Conservation (phyloP, 2,329 filamentous ascomycete genomes). For the Verticillium alfalfae region DNA sequence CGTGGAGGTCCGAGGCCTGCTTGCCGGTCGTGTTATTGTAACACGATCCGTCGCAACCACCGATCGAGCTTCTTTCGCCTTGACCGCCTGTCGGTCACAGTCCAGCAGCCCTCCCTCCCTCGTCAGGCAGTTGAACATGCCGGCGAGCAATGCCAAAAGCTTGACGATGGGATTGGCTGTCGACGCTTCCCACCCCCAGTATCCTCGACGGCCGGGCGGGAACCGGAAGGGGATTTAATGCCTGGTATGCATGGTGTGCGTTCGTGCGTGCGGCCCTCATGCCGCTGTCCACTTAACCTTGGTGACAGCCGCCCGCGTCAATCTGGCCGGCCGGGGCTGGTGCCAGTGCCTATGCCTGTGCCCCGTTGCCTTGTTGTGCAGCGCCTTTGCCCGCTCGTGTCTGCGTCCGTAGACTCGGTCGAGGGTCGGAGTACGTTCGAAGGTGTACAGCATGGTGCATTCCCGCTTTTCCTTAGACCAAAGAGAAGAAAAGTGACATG, state of each 20-base stretch:
- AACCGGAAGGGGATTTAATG: neutral
- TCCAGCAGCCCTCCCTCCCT: neutral
- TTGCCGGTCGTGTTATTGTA: conserved; percentile 2
- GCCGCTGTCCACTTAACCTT: neutral
- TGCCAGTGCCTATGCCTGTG: neutral
- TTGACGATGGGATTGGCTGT: conserved; percentile 8
- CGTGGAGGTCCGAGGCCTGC: neutral
- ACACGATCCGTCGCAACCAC: conserved; percentile 11
- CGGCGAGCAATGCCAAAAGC: conserved; percentile 3
- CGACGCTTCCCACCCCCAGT: neutral
- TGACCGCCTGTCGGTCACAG: neutral
- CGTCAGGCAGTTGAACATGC: neutral
- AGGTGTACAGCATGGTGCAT: too few relatives aligned
- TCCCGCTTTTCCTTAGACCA: too few relatives aligned
- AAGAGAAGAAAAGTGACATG: too few relatives aligned
- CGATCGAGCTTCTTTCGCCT: neutral
- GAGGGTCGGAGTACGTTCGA: too few relatives aligned
- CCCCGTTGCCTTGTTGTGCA: neutral
- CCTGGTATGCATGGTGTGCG: neutral
- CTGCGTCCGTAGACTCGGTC: neutral
- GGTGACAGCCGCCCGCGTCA: neutral
- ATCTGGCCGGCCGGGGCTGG: neutral
- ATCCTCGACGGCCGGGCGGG: neutral
- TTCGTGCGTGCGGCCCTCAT: neutral
- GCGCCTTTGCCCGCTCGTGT: neutral